Conservation (phyloP, 2,329 filamentous ascomycete genomes). For the Bipolaris sorokiniana region DNA sequence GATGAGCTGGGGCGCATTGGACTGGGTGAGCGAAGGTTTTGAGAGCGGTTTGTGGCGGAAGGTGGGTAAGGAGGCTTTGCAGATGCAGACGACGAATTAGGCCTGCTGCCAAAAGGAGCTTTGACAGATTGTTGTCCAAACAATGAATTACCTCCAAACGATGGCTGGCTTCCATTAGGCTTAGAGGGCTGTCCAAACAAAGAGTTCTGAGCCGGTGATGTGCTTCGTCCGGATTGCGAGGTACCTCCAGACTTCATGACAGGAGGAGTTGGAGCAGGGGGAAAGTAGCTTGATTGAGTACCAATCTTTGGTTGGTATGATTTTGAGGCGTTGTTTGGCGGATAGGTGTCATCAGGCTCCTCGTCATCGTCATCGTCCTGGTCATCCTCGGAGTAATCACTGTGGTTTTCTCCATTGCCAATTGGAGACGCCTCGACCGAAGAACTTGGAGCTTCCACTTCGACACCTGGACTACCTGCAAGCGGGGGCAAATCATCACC, state of each 20-base stretch:
- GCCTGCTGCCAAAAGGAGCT: conserved; percentile 13
- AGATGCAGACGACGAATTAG: conserved; percentile 3
- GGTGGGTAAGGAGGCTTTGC: conserved; percentile 58
- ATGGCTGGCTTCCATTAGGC: conserved; percentile 11
- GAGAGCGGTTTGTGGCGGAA: conserved; percentile 48
- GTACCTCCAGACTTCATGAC: conserved; percentile 33
- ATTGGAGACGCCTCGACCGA: conserved; percentile 42
- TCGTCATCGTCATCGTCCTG: conserved; percentile 51
- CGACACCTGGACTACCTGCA: conserved; percentile 56
- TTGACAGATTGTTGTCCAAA: conserved; percentile 28
- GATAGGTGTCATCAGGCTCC: conserved; percentile 52
- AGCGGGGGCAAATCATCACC: conserved; percentile 53
- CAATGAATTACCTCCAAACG: conserved; percentile 19
- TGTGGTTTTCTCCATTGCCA: conserved; percentile 41
- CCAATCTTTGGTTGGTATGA: conserved; percentile 23
- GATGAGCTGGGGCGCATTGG: conserved; percentile 67
- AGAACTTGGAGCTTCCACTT: conserved; percentile 48
- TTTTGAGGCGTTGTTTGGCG: conserved; percentile 27
- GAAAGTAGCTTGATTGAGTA: conserved; percentile 36
- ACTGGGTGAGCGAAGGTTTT: conserved; percentile 73
- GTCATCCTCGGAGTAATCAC: conserved; percentile 34
- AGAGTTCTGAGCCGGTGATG: conserved; percentile 25
- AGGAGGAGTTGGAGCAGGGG: conserved; percentile 44
- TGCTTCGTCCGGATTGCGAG: conserved; percentile 29
- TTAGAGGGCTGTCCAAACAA: conserved; percentile 25